These are phyloP conservation scores for Colletotrichum lindemuthianum DNA, from an alignment of 2,329 filamentous ascomycete genomes.

Conservation along the genomic window DNA sequence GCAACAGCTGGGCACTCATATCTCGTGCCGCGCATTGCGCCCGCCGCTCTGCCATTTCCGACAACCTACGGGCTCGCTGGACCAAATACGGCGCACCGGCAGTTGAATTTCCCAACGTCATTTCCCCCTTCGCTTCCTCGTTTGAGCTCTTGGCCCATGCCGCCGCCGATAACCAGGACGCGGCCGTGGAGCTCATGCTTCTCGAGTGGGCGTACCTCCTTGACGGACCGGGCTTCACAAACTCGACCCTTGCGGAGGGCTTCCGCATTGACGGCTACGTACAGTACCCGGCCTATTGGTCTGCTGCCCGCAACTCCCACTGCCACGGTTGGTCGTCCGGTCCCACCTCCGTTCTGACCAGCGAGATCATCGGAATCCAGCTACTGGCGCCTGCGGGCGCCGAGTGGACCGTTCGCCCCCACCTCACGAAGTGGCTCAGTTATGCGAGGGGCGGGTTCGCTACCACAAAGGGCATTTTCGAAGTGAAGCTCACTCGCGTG, in stretches of 20 bases:
- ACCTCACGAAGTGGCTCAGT: slow-evolving; percentile 45
- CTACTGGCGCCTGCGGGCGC: slow-evolving; percentile 40
- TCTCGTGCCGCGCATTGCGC: slow-evolving; percentile 39
- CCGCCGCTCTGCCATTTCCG: slow-evolving; percentile 42
- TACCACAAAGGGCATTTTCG: slow-evolving; percentile 45
- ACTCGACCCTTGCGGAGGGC: slow-evolving; percentile 54
- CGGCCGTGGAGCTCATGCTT: slow-evolving; percentile 54
- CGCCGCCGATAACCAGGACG: slow-evolving; percentile 46
- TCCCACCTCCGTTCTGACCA: slow-evolving; percentile 45
- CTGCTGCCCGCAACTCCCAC: slow-evolving; percentile 44
- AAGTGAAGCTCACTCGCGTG: slow-evolving; percentile 42
- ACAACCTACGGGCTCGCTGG: slow-evolving; percentile 52
- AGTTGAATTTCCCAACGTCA: slow-evolving; percentile 50
- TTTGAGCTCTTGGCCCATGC: slow-evolving; percentile 50
- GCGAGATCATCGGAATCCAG: slow-evolving; percentile 44
- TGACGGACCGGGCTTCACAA: slow-evolving; percentile 50
- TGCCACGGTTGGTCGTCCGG: slow-evolving; percentile 50
- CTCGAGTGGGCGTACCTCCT: slow-evolving; percentile 53
- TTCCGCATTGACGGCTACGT: slow-evolving; percentile 49
- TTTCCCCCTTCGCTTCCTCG: slow-evolving; percentile 48
- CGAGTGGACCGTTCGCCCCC: slow-evolving; percentile 42
- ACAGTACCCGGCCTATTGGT: slow-evolving; percentile 46
- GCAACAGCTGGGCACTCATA: slow-evolving; percentile 58
- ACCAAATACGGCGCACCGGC: slow-evolving; percentile 56
- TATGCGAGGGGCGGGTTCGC: slow-evolving; percentile 50